Evolutionary conservation across 768 basidiomycete genomes (phyloP), one percentile per base, ranked within the genome.

Genomic region (Coprinellus micaceus): DNA sequence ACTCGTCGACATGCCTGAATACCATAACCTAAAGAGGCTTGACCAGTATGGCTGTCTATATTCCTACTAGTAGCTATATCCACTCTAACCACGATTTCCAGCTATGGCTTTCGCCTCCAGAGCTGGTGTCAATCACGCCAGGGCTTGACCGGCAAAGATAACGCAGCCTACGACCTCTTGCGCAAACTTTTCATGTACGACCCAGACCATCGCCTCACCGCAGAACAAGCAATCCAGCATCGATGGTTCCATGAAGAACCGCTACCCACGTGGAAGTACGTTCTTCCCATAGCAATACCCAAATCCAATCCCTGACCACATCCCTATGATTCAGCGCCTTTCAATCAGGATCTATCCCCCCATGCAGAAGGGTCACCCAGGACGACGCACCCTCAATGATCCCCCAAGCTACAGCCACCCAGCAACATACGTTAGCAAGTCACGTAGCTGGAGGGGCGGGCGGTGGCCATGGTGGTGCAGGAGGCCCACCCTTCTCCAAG

Each of bases 181-280:
- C 80, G 81, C 12, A 80, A 84, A 57, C 77, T 98, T 36, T 96
- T 99, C 68, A 81, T 82, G 10, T 98, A 94, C 72, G 92, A 98
- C 70, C 96, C 96, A 1, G 89, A 90, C 63, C 83, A 79, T 58
- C 79, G 97, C 29, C 80, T 98, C 40, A 94, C 87, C 0, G 93
- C 94, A 0, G 79, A 81, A 60, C 84, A 91, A 58, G 89, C 93
- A 0, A 74, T 99, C 1, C 77, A 76, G 19, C 95, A 98, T 69
- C 81, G 81, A 60, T 99, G 95, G 94, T 99, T 98, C 69, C 80
- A 82, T 22, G 93, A 96, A 66, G 95, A 95, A 7, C 93, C 94
- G 9, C 79, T 79, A 43, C 91, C 95, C 2, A 89, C 88, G 17
- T 78, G 77, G 67, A 94, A 96, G 95, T 97, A 61, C 61, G 89